Percentiles rank a stretch among this genome's conserved stretches.
Evolutionary conservation across 805 yeast genomes (phyloP).

Genomic region (Pichia eremophila): DNA sequence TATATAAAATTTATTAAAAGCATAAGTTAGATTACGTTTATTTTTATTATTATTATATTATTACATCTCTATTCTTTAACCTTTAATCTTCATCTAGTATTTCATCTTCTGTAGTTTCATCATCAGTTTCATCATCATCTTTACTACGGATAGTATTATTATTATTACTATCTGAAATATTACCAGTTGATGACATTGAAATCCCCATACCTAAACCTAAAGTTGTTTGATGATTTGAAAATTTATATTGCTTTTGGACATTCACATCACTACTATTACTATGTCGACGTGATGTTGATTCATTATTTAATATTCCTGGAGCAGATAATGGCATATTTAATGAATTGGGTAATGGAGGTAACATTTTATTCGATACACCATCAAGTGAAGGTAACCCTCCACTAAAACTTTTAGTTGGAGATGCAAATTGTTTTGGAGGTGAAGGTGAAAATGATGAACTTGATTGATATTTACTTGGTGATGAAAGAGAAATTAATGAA

Average conservation of each 20-base stretch:
- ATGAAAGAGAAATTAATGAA: constrained; percentile 46
- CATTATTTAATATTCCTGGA: neutral
- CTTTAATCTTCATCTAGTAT: constrained; percentile 14
- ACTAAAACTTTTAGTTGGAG: constrained; percentile 1
- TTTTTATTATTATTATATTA: too few species aligned
- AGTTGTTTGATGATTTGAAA: constrained; percentile 1
- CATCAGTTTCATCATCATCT: constrained; percentile 1
- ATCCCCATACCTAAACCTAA: neutral
- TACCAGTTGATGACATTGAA: neutral
- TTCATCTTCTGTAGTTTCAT: constrained; percentile 14
- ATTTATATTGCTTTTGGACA: neutral
- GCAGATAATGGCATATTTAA: constrained; percentile 3
- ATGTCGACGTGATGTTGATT: neutral
- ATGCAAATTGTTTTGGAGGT: constrained; percentile 4
- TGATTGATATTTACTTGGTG: constrained; percentile 29
- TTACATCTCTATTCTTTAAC: neutral
- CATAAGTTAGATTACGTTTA: too few species aligned
- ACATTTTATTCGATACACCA: constrained; percentile 1
- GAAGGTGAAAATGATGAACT: constrained; percentile 10
- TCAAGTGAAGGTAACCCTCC: neutral
- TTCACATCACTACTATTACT: neutral
- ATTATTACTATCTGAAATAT: neutral
- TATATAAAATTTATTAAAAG: too few species aligned
- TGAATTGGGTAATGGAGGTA: constrained; percentile 3
- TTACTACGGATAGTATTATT: too few species aligned